Evolutionary conservation across 306 rosid genomes (phyloP).

Genomic region (Parietaria judaica): DNA sequence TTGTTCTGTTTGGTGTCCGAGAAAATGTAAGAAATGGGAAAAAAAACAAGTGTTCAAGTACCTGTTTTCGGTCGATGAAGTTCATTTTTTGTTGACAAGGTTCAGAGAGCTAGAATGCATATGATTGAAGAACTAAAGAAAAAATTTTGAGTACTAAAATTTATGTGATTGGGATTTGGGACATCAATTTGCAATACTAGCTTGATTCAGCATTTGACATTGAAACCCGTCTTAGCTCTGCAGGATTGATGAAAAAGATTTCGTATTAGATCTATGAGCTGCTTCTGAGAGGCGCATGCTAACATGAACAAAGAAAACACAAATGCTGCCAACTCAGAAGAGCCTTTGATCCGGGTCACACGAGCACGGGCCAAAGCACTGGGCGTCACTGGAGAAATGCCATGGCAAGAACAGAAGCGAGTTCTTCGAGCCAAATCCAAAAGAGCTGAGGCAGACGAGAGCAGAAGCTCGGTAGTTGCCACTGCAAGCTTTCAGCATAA

Average conservation of each 20-base stretch:
- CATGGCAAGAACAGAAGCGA: slow-evolving; percentile 40
- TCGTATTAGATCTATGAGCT: slow-evolving; percentile 21
- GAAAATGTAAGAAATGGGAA: slow-evolving; percentile 1
- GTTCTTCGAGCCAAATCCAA: slow-evolving; percentile 32
- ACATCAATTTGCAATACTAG: too few relatives aligned
- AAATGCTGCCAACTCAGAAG: slow-evolving; percentile 42
- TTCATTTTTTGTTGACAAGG: not conserved
- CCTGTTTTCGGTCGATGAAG: not conserved
- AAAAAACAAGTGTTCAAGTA: not conserved
- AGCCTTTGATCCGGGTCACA: slow-evolving; percentile 50
- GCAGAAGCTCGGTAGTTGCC: slow-evolving; percentile 23
- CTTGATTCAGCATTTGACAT: slow-evolving; percentile 10
- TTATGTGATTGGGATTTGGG: too few relatives aligned
- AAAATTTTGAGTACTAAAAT: too few relatives aligned
- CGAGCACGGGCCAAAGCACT: slow-evolving; percentile 68
- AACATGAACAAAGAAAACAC: slow-evolving; percentile 45
- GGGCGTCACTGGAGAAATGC: slow-evolving; percentile 27
- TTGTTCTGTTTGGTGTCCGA: not conserved
- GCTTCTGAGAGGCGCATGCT: slow-evolving; percentile 48
- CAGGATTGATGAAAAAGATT: slow-evolving; percentile 43
- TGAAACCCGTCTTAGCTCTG: slow-evolving; percentile 5
- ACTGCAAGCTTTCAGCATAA: slow-evolving; percentile 40
- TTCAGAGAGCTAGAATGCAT: not conserved
- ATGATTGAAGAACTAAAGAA: too few relatives aligned
- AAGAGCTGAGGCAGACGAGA: slow-evolving; percentile 46